Evolutionary conservation across 1,284 basidiomycete genomes (phyloP).

Genomic region (Coriolopsis trogii): DNA sequence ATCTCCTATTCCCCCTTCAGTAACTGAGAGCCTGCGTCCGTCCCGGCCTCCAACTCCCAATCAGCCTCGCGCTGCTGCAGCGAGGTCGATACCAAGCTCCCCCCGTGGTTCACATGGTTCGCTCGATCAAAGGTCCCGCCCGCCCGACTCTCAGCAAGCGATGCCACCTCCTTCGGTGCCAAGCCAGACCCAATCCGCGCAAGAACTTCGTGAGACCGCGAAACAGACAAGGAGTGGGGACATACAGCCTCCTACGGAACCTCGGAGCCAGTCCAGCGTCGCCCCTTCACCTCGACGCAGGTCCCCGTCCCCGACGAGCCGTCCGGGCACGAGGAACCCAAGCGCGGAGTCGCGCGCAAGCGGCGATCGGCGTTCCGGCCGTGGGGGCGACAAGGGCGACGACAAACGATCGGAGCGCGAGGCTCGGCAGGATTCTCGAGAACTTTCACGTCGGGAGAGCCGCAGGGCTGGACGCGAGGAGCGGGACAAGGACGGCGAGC

Average conservation of each 20-base stretch:
- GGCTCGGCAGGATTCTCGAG: constrained; percentile 46
- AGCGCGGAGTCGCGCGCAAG: constrained; percentile 76
- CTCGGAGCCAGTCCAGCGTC: constrained; percentile 46
- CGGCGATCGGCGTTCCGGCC: constrained; percentile 61
- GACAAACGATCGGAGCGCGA: constrained; percentile 54
- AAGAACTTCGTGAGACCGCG: constrained; percentile 78
- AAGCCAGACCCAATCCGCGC: constrained; percentile 78
- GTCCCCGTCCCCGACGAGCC: constrained; percentile 65
- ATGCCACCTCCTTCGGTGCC: constrained; percentile 83
- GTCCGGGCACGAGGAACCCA: constrained; percentile 68
- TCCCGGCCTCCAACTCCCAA: constrained; percentile 33
- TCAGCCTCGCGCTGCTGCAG: constrained; percentile 25
- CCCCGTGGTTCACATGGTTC: constrained; percentile 35
- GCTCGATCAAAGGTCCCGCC: constrained; percentile 33
- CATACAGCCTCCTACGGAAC: constrained; percentile 30
- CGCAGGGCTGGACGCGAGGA: constrained; percentile 37
- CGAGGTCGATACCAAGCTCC: constrained; percentile 45
- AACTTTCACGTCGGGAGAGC: constrained; percentile 39
- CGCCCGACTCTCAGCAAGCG: constrained; percentile 40
- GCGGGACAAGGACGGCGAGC: constrained; percentile 40
- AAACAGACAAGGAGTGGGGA: constrained; percentile 51
- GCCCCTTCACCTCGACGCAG: constrained; percentile 63
- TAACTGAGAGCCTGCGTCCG: constrained; percentile 21
- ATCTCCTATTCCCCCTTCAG: constrained; percentile 9
- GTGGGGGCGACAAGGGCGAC: constrained; percentile 48